Percentiles rank a stretch among this genome's conserved stretches.
These are phyloP conservation scores for Boletus barrowsii DNA, from an alignment of 768 basidiomycete species.

Conservation along the genomic window DNA sequence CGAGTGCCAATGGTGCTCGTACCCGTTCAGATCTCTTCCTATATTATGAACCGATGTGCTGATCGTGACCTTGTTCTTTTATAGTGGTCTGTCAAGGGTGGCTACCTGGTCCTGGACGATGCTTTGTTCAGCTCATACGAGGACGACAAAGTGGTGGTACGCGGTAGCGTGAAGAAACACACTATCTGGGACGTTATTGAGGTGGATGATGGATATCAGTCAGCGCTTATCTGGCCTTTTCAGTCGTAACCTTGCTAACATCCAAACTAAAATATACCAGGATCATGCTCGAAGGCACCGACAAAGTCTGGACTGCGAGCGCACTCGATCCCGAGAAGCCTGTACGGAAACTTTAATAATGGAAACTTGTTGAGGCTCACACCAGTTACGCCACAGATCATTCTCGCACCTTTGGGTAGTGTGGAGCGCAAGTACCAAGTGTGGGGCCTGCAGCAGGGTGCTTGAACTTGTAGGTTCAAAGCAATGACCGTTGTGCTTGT, in stretches of 20 bases:
- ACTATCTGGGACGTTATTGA: too few species aligned
- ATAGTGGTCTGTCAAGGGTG: not conserved
- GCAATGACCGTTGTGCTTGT: too few species aligned
- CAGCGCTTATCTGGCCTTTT: not conserved
- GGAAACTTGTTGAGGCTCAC: conserved; percentile 1
- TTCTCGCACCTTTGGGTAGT: not conserved
- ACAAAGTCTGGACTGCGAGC: too few species aligned
- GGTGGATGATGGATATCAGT: not conserved
- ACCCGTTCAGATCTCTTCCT: not conserved
- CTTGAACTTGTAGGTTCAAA: too few species aligned
- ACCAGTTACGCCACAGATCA: not conserved
- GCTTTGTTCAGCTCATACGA: not conserved
- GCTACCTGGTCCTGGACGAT: not conserved
- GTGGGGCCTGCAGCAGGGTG: too few species aligned
- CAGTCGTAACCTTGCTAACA: not conserved
- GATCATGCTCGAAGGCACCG: not conserved
- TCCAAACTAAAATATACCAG: not conserved
- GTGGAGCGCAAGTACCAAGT: too few species aligned
- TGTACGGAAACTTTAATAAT: not conserved
- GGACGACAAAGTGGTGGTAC: not conserved
- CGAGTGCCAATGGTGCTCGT: not conserved
- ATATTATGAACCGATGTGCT: not conserved
- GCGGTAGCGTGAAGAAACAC: not conserved
- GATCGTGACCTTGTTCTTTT: not conserved
- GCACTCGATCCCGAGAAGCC: not conserved